Base-by-base conservation (phyloP, 2,329 filamentous ascomycete species). In the Aspergillus jensenii region DNA sequence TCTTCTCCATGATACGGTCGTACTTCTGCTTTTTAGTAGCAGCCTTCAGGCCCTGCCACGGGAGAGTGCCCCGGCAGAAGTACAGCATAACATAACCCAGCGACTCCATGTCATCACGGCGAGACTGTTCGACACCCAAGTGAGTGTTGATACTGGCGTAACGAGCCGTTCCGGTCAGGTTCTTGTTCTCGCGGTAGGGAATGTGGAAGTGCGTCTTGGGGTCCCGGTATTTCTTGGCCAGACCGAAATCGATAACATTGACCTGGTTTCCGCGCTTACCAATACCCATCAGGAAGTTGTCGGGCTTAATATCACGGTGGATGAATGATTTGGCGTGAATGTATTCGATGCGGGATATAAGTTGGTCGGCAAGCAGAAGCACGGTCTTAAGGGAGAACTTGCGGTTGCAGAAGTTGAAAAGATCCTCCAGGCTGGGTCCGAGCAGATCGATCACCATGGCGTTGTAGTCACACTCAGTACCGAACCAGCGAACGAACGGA, bases 361-460 rank as follows among this genome's bases (percentile, higher is more conserved):
- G 88, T 82, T 99, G 95, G 71, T 99, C 95, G 74, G 95, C 95
- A 50, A 99, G 86, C 25, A 99, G 87, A 44, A 99, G 85, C 27
- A 99, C 95, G 1, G 95, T 99, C 89, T 99, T 99, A 67, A 99
- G 82, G 12, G 95, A 97, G 83, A 98, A 99, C 78, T 98, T 98
- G 78, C 95, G 90, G 87, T 98, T 98, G 87, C 95, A 99, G 79
- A 98, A 98, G 86, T 99, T 98, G 90, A 99, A 99, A 35, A 99
- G 85, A 75, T 99, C 95, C 80, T 99, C 95, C 78, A 99, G 81
- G 72, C 90, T 95, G 66, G 95, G 95, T 40, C 95, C 95, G 58
- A 99, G 90, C 25, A 99, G 88, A 73, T 99, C 95, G 65, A 98
- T 87, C 52, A 99, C 95, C 95, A 99, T 98, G 76, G 95, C 95